These are phyloP conservation scores for Suillus americanus DNA, from an alignment of 768 basidiomycete species.

Conservation along the genomic window DNA sequence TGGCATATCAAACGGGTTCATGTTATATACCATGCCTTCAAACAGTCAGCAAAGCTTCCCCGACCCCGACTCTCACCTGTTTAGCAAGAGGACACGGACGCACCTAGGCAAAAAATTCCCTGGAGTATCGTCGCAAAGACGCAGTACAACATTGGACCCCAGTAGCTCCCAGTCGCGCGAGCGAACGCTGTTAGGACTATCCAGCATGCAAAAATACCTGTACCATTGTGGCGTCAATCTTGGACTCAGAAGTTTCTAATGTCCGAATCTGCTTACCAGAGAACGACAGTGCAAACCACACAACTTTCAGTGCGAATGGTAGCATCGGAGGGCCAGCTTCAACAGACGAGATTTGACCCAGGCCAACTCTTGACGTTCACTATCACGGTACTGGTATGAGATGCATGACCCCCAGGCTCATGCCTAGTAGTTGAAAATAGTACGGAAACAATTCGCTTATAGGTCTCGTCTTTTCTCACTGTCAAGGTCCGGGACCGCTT, in stretches of 20 bases:
- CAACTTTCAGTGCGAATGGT: constrained; percentile 52
- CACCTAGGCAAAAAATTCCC: constrained; percentile 60
- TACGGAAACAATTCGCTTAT: not conserved
- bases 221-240: not conserved
- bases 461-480: not conserved
- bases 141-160: constrained; percentile 51
- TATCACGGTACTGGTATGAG: not conserved
- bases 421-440: not conserved
- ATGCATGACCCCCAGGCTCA: not conserved
- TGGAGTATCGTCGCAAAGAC: constrained; percentile 52
- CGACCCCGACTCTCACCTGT: not conserved
- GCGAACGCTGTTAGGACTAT: constrained; percentile 46
- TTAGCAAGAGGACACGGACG: constrained; percentile 8
- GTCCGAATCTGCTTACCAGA: constrained; percentile 37
- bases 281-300: constrained; percentile 59
- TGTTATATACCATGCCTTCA: constrained; percentile 61
- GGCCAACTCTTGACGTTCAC: not conserved
- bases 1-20: constrained; percentile 64
- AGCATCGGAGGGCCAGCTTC: constrained; percentile 42
- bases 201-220: constrained; percentile 56
- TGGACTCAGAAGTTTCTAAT: not conserved
- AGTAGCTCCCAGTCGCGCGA: constrained; percentile 40
- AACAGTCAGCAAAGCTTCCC: not conserved
- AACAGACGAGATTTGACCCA: not conserved
- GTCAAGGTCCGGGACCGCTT: not conserved